Percentiles rank a stretch among this genome's conserved stretches.
Conservation (phyloP, 176 grass and related monocot genomes). For the Urochloa ruziziensis region DNA sequence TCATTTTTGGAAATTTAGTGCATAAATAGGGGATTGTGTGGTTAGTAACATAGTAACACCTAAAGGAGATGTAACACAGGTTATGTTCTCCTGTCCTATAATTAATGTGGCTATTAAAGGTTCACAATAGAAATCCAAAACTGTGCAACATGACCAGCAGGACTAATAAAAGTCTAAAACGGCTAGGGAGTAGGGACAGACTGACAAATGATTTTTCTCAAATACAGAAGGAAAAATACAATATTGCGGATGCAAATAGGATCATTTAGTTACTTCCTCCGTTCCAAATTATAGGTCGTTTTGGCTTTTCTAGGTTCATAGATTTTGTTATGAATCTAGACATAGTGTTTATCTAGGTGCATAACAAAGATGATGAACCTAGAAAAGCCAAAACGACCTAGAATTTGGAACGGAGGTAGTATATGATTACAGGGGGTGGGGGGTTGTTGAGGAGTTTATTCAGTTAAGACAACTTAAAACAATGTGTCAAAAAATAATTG, state of each 20-base stretch:
- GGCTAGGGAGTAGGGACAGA: no score
- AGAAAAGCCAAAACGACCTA: no score
- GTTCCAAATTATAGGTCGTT: no score
- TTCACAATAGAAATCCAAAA: conserved; percentile 7
- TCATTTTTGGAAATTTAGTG: background rate
- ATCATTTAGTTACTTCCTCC: no score
- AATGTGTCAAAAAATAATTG: background rate
- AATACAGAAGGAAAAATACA: background rate
- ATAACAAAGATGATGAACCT: no score
- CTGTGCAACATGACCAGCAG: background rate
- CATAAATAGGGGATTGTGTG: background rate
- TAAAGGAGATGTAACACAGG: background rate
- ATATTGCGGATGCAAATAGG: background rate
- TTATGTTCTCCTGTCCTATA: background rate
- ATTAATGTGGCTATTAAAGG: background rate
- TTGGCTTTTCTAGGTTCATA: no score
- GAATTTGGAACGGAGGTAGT: no score
- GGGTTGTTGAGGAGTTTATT: background rate
- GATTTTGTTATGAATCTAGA: no score
- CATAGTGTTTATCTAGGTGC: no score
- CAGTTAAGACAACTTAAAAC: background rate
- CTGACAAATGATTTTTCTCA: background rate
- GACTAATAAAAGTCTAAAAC: no score
- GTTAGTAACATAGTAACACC: background rate
- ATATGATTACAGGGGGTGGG: background rate